phyloP scores from a whole-genome alignment of 2,329 filamentous ascomycete species.

The Xylariales sp. region DNA sequence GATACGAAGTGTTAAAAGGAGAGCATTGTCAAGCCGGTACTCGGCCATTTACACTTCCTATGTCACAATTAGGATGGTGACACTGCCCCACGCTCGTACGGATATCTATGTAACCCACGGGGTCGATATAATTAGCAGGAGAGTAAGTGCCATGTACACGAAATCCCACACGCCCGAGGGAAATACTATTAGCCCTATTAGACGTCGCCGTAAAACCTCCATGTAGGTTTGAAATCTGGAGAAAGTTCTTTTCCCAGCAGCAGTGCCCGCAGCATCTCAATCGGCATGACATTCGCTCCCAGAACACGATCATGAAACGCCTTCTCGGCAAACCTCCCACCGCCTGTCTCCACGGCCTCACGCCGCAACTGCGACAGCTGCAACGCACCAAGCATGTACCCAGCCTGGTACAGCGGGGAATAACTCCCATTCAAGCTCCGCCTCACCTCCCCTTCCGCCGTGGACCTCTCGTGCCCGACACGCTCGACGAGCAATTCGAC shows the following conservation, averaged over 20 bases:
- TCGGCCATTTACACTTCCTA: too few species aligned
- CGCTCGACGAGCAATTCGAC: constrained; percentile 66
- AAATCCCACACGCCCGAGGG: too few species aligned
- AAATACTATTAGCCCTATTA: background rate
- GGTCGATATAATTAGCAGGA: too few species aligned
- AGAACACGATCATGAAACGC: constrained; percentile 67
- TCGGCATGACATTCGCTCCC: constrained; percentile 63
- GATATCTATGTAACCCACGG: too few species aligned
- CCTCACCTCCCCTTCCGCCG: constrained; percentile 70
- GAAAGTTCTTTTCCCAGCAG: constrained; percentile 56
- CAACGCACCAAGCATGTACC: constrained; percentile 69
- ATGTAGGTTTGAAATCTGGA: constrained; percentile 58
- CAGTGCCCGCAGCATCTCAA: constrained; percentile 64
- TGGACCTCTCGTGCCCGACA: constrained; percentile 69
- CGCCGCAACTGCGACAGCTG: constrained; percentile 64
- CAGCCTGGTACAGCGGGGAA: constrained; percentile 68
- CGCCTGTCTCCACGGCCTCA: constrained; percentile 56
- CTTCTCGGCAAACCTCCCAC: constrained; percentile 59
- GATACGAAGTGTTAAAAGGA: too few species aligned
- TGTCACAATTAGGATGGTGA: too few species aligned
- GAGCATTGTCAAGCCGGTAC: too few species aligned
- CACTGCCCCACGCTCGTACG: too few species aligned
- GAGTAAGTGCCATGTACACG: too few species aligned
- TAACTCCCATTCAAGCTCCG: constrained; percentile 67
- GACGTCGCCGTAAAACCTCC: constrained; percentile 60